Base-by-base conservation (phyloP, 2,329 filamentous ascomycete genomes). In the Scytalidium sp. region DNA sequence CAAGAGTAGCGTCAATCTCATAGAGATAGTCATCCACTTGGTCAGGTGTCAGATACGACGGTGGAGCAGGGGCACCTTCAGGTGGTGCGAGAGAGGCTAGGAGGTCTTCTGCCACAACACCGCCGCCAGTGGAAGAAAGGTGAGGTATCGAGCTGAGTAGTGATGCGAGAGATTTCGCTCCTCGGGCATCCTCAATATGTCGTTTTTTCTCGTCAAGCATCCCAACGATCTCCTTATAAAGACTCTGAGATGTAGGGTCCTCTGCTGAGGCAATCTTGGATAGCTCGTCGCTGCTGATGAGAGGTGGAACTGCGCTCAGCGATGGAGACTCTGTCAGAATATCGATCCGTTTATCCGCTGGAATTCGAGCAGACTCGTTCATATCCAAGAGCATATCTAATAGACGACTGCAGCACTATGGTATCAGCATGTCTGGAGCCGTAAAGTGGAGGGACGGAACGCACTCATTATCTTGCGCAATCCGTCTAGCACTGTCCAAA, bases 401-500 rank as follows among this genome's bases (percentile, higher is more conserved):
- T 27, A 97, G 73, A 67, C 92, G 91, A 68, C 92, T 97, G 61
- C 42, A 61, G 10, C 45, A 25, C n/a, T 21, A 17, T 25, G 45
- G 21, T 50, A 45, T 52, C 49, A 54, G 52, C 36, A 43, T 17
- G 42, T 10, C 23, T 41, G 21, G 19, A 11, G 13, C 7, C 7
- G 19, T 27, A n/a, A 48, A 10, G 17, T 44, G 25, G 27, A 42
- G 32, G 17, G 19, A 46, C n/a, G 19, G 42, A 43, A 29, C 85
- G 63, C 79, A 96, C 92, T 97, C 93, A 61, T 96, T 96, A 71
- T 97, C 88, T 61, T 95, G 84, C 50, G 90, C 87, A 53, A 99
- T 79, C 46, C 91, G 81, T 67, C 89, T 91, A 19, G 90, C 88
- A 3, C 90, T 87, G 57, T 86, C 84, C 53, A 87, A 83, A 29